Percentiles rank a stretch among this genome's conserved stretches.
phyloP scores from a whole-genome alignment of 257 asterid genomes.

The Marsdenia floribunda region DNA sequence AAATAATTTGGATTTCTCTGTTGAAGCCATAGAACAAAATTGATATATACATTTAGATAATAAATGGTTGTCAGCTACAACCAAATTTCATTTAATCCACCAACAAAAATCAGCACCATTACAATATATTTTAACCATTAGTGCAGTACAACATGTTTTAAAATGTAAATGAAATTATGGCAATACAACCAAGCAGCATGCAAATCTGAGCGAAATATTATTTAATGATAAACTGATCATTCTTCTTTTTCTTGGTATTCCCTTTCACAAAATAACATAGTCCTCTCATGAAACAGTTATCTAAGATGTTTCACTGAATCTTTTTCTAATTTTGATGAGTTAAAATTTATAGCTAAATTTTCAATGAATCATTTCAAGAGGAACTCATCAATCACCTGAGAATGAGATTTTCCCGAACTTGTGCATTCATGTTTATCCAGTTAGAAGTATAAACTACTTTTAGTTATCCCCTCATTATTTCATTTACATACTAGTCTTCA shows the following conservation, averaged over 20 bases:
- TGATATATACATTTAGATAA: too few relatives aligned
- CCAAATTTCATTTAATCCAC: not conserved
- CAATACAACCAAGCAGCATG: too few relatives aligned
- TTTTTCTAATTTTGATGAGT: not conserved
- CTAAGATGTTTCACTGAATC: too few relatives aligned
- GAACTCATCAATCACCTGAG: not conserved
- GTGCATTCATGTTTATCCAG: not conserved
- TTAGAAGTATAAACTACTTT: not conserved
- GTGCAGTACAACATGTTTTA: too few relatives aligned
- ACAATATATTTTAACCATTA: too few relatives aligned
- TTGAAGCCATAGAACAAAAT: not conserved
- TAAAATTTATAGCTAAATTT: not conserved
- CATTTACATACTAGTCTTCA: not conserved
- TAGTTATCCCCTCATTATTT: not conserved
- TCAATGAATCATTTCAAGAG: not conserved
- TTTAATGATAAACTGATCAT: too few relatives aligned
- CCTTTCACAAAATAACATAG: not conserved
- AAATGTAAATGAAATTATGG: too few relatives aligned
- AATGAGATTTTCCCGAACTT: not conserved
- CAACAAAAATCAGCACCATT: too few relatives aligned
- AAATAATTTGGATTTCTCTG: not conserved
- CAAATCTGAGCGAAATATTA: not conserved
- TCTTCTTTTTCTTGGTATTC: too few relatives aligned
- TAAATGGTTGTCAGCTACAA: not conserved
- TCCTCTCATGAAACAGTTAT: not conserved